Evolutionary conservation across 768 basidiomycete genomes (phyloP).

Genomic region (Mycena venus): DNA sequence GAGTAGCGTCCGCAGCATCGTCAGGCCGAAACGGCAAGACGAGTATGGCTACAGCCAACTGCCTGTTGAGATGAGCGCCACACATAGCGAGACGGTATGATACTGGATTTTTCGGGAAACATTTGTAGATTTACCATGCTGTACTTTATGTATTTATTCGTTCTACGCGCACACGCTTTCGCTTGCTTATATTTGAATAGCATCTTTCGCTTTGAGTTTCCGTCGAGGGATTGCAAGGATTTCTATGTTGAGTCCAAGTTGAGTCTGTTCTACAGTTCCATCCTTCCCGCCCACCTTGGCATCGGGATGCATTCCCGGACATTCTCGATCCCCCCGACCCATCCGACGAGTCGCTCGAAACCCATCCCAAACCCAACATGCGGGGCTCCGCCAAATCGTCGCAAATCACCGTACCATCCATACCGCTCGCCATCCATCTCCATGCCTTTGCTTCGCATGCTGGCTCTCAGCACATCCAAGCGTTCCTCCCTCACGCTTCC

Average conservation of each 20-base stretch:
- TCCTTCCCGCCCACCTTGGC: slow-evolving; percentile 89
- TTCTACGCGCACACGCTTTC: neutral
- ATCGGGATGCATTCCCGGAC: slow-evolving; percentile 94
- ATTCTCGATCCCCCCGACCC: slow-evolving; percentile 90
- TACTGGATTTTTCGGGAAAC: neutral
- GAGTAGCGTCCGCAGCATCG: slow-evolving; percentile 53
- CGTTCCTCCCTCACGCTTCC: slow-evolving; percentile 93
- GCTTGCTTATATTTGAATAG: neutral
- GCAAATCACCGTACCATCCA: slow-evolving; percentile 86
- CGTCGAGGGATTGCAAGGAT: too few relatives aligned
- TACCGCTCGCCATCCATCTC: slow-evolving; percentile 56
- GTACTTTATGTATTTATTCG: slow-evolving; percentile 20
- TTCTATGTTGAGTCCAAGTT: too few relatives aligned
- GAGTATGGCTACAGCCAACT: slow-evolving; percentile 76
- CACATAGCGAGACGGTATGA: slow-evolving; percentile 19
- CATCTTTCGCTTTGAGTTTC: neutral
- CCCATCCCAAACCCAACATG: slow-evolving; percentile 98
- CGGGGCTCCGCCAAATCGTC: slow-evolving; percentile 87
- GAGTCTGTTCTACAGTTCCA: slow-evolving; percentile 55
- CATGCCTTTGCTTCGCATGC: slow-evolving; percentile 59
- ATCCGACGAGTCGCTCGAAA: slow-evolving; percentile 90
- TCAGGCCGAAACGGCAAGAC: slow-evolving; percentile 55
- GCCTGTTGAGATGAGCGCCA: slow-evolving; percentile 73
- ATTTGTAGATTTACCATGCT: slow-evolving; percentile 10
- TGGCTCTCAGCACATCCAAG: slow-evolving; percentile 59